Percentiles rank a stretch among this genome's conserved stretches.
Conservation (phyloP, 352 stramenopile species). For the Globisporangium echinulatum region DNA sequence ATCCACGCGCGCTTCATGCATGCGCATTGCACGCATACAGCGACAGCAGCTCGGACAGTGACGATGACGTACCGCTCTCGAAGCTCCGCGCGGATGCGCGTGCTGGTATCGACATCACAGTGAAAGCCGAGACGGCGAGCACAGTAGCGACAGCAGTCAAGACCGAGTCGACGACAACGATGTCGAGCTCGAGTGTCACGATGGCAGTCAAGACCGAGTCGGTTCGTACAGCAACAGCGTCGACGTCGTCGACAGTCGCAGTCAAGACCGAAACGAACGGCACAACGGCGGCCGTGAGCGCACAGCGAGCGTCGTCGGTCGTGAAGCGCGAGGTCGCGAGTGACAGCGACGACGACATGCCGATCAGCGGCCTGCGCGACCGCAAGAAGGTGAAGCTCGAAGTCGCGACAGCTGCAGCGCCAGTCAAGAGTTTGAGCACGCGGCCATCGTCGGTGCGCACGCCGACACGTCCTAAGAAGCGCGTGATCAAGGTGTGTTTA, state of each 20-base stretch:
- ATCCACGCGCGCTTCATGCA: background rate
- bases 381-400: slow-evolving; percentile 63
- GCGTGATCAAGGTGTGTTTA: slow-evolving; percentile 43
- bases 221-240: background rate
- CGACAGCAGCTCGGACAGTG: slow-evolving; percentile 62
- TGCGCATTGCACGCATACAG: background rate
- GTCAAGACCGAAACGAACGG: slow-evolving; percentile 19
- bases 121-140: slow-evolving; percentile 20
- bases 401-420: slow-evolving; percentile 2
- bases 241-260: background rate
- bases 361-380: slow-evolving; percentile 53
- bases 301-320: background rate
- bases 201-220: slow-evolving; percentile 2
- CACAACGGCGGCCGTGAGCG: background rate
- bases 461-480: slow-evolving; percentile 39
- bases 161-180: background rate
- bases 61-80: slow-evolving; percentile 77
- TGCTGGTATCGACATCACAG: slow-evolving; percentile 14
- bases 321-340: slow-evolving; percentile 34
- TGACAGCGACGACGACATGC: slow-evolving; percentile 69
- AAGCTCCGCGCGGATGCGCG: slow-evolving; percentile 34
- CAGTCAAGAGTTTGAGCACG: slow-evolving; percentile 16
- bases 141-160: slow-evolving; percentile 9
- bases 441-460: slow-evolving; percentile 2
- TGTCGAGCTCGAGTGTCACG: background rate